Base-by-base conservation (phyloP, 2,329 filamentous ascomycete species). In the Escovopsis sp. region DNA sequence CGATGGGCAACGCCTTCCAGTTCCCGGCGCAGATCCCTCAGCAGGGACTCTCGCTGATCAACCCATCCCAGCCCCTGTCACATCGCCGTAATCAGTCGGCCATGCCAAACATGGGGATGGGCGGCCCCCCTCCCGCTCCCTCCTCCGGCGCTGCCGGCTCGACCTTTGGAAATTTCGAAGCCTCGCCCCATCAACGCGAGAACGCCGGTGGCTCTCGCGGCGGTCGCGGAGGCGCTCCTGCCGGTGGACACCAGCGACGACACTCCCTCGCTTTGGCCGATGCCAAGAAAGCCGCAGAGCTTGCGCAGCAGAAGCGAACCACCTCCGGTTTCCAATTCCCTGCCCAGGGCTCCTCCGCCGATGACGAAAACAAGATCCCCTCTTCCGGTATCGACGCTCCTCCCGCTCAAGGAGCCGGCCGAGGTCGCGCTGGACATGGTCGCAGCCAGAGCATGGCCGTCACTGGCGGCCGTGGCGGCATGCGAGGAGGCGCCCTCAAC, bases 31-130 rank as follows among this genome's bases (percentile, higher is more conserved):
- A 84, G 66, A 69, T 83, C 57, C 74, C 75, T 55, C 79, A 83
- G 62, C 80, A 81, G 57, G 82, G 79, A 49, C 72, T 84, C 31
- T 72, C 76, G 43, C 78, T 89, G 76, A 82, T 79, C 53, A 70
- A 82, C 48, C 81, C 84, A 35, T 79, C 74, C 47, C 86, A 91
- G 60, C 80, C 84, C 49, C 70, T 80, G 52, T 80, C 86, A 62
- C 91, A 98, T 73, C 87, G 91, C 63, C 87, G 91, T 68, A 96
- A 96, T 71, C 89, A 95, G 66, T 96, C 91, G 59, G 89, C 89
- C 58, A 74, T 96, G 51, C 88, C 91, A 39, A 91, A 86, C 55
- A 86, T 95, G 74, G 78, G 81, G 47, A 84, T 94, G 77, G 86
- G 85, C 20, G 86, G 85, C 20, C 84, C 79, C 29, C 83, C 88